Percentiles rank a stretch among this genome's conserved stretches.
Evolutionary conservation across 2,329 filamentous ascomycete genomes (phyloP).

Genomic region (Setomelanomma holmii): DNA sequence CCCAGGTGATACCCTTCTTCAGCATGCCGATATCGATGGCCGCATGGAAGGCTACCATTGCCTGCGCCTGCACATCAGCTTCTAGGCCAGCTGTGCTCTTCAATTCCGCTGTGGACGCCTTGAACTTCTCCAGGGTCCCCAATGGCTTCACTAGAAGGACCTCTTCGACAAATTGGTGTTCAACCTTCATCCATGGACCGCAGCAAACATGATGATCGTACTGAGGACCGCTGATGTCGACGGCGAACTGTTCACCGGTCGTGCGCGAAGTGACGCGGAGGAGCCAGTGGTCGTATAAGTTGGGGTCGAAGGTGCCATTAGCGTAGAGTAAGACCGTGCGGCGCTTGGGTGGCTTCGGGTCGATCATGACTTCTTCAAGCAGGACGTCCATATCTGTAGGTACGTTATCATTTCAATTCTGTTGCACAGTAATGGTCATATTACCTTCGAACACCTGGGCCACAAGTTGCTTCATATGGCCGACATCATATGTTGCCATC

Average conservation of each 20-base stretch:
- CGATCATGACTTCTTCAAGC: constrained; percentile 9
- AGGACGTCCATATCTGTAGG: constrained; percentile 5
- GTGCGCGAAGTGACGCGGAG: constrained; percentile 4
- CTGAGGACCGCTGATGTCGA: constrained; percentile 8
- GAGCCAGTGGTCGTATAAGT: constrained; percentile 5
- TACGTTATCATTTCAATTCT: neutral
- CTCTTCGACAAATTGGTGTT: neutral
- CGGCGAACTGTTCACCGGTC: constrained; percentile 6
- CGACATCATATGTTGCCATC: constrained; percentile 6
- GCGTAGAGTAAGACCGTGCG: neutral
- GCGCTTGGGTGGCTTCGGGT: neutral
- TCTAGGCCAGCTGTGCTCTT: constrained; percentile 3
- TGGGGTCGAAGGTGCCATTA: neutral
- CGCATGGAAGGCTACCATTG: constrained; percentile 7
- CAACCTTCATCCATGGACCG: neutral
- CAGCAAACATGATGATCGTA: neutral
- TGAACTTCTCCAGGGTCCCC: constrained; percentile 3
- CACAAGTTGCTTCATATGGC: constrained; percentile 1
- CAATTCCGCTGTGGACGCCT: neutral
- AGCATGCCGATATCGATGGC: constrained; percentile 6
- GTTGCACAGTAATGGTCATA: neutral
- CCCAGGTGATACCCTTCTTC: constrained; percentile 4
- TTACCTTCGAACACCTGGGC: constrained; percentile 9
- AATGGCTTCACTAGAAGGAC: neutral
- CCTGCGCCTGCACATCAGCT: neutral